phyloP scores from a whole-genome alignment of 495 filamentous ascomycete species.

The Talaromyces trachyspermus region DNA sequence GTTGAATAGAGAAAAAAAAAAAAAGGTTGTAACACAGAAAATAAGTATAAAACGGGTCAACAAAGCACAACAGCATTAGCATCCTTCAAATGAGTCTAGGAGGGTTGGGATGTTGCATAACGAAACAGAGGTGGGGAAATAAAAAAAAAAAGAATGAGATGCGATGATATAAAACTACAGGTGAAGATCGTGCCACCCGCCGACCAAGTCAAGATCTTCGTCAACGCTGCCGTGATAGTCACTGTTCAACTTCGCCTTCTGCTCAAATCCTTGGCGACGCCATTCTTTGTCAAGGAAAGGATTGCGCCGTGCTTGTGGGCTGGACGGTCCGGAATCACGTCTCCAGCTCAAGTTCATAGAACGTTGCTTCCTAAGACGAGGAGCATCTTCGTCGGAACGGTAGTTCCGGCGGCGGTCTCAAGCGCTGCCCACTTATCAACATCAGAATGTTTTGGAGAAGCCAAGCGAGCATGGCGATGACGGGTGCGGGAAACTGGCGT shows the following conservation, averaged over 20 bases:
- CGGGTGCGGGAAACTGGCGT: not conserved
- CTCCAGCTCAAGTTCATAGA: constrained; percentile 33
- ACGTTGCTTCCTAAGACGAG: constrained; percentile 31
- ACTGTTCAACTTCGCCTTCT: constrained; percentile 24
- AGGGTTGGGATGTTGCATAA: constrained; percentile 2
- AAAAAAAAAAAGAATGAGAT: constrained; percentile 6
- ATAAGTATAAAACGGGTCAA: constrained; percentile 3
- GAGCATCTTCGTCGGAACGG: constrained; percentile 39
- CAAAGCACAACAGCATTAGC: not conserved
- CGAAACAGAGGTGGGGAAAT: constrained; percentile 3
- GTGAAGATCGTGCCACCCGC: constrained; percentile 68
- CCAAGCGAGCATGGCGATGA: constrained; percentile 32
- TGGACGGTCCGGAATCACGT: constrained; percentile 47
- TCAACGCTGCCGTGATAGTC: constrained; percentile 51
- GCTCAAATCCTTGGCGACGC: constrained; percentile 48
- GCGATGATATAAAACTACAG: constrained; percentile 25
- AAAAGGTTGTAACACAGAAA: not conserved
- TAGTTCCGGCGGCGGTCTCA: constrained; percentile 70
- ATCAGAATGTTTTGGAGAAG: constrained; percentile 41
- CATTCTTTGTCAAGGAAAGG: constrained; percentile 50
- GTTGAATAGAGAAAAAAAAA: constrained; percentile 4
- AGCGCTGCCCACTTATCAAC: constrained; percentile 84
- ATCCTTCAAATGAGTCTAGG: not conserved
- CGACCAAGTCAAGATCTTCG: constrained; percentile 82
- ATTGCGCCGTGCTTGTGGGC: constrained; percentile 34